Evolutionary conservation across 768 basidiomycete species (phyloP).

Genomic region (Leucocoprinus birnbaumii): DNA sequence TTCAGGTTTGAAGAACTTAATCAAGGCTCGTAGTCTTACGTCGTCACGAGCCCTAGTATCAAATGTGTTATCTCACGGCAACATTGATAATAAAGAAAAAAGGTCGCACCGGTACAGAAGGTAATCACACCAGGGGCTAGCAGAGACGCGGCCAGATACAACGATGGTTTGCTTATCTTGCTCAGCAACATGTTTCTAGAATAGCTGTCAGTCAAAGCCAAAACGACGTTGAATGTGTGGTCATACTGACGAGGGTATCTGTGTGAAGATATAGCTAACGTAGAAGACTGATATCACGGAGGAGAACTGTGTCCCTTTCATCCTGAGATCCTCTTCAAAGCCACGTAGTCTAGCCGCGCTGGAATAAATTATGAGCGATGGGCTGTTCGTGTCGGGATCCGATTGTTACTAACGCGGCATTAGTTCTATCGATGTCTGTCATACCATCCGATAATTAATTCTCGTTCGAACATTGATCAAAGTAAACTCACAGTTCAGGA

Average conservation of each 20-base stretch:
- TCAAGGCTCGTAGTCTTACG: too few relatives aligned
- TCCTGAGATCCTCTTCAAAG: constrained; percentile 58
- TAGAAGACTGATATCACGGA: constrained; percentile 61
- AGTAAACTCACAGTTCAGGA: constrained; percentile 35
- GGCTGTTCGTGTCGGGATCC: neutral
- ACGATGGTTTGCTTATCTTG: constrained; percentile 57
- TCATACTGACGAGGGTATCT: constrained; percentile 55
- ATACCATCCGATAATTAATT: neutral
- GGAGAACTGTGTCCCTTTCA: constrained; percentile 57
- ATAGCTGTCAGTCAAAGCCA: neutral
- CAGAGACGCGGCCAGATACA: constrained; percentile 45
- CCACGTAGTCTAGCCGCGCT: constrained; percentile 66
- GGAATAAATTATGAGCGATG: neutral
- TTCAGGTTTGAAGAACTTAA: too few relatives aligned
- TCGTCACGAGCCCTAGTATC: too few relatives aligned
- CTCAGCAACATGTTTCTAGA: constrained; percentile 68
- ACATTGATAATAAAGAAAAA: too few relatives aligned
- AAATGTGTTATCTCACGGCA: too few relatives aligned
- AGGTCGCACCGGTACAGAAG: too few relatives aligned
- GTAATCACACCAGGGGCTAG: constrained; percentile 16
- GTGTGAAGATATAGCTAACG: constrained; percentile 69
- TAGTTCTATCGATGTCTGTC: constrained; percentile 66
- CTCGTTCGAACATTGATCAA: neutral
- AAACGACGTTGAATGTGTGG: neutral
- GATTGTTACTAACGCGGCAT: constrained; percentile 40